These are phyloP conservation scores for Adansonia rubrostipa DNA, from an alignment of 441 rosid species.

Conservation along the genomic window DNA sequence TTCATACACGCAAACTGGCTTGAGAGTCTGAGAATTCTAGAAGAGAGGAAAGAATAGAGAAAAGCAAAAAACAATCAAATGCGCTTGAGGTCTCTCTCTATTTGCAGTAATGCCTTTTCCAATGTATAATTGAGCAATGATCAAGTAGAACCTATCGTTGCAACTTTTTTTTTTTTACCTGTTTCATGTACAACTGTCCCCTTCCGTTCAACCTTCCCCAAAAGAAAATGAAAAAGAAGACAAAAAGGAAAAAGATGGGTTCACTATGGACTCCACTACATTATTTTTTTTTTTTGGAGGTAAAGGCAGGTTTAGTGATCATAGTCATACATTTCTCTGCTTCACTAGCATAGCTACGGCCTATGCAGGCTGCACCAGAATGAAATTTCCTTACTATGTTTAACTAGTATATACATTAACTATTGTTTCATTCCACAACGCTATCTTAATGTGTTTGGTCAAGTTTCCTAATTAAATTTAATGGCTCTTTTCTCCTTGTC, in stretches of 20 bases:
- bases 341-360: neutral
- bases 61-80: conserved; percentile 1
- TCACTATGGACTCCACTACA: neutral
- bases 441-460: conserved; percentile 16
- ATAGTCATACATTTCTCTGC: conserved; percentile 3
- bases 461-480: neutral
- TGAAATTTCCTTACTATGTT: neutral
- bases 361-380: conserved; percentile 6
- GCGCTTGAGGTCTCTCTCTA: neutral
- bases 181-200: neutral
- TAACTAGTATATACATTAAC: neutral
- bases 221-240: neutral
- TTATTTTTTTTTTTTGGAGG: neutral
- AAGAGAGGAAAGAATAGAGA: neutral
- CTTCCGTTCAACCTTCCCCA: neutral
- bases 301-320: neutral
- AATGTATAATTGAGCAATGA: neutral
- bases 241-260: neutral
- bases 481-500: neutral
- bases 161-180: neutral
- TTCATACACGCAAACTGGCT: neutral
- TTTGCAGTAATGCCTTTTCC: neutral
- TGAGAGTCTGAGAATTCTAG: neutral
- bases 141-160: conserved; percentile 6
- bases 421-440: neutral